Evolutionary conservation across 345 rosid genomes (phyloP).

Genomic region (Populus euphratica): DNA sequence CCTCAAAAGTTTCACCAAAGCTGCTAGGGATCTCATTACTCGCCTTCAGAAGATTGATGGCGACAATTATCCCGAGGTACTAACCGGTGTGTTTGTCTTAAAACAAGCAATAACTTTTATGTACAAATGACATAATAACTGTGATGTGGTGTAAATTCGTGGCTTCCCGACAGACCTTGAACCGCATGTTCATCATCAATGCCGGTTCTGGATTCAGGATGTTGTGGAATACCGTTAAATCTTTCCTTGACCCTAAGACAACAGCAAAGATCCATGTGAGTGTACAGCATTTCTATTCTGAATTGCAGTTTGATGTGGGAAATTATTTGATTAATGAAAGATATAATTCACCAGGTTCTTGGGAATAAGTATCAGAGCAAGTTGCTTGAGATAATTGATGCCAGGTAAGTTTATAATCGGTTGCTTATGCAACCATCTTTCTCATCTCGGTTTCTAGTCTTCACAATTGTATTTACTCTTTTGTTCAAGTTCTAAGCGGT

Average conservation of each 20-base stretch:
- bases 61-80: conserved; percentile 91
- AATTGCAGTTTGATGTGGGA: conserved; percentile 7
- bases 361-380: conserved; percentile 91
- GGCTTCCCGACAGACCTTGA: conserved; percentile 57
- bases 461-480: too few species aligned
- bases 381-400: conserved; percentile 86
- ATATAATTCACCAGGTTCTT: conserved; percentile 57
- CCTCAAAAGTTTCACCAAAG: conserved; percentile 77
- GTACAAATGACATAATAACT: background rate
- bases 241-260: conserved; percentile 96
- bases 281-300: conserved; percentile 3
- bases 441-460: too few species aligned
- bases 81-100: conserved; percentile 9
- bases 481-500: too few species aligned
- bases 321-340: conserved; percentile 10
- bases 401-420: conserved; percentile 59
- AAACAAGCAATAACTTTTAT: background rate
- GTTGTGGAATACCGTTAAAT: conserved; percentile 91
- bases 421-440: too few species aligned
- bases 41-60: conserved; percentile 86
- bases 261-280: conserved; percentile 91
- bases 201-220: conserved; percentile 98
- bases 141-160: background rate
- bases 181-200: conserved; percentile 95
- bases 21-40: conserved; percentile 87